Evolutionary conservation across 2,329 filamentous ascomycete species (phyloP).

Genomic region (Nothophoma quercina): DNA sequence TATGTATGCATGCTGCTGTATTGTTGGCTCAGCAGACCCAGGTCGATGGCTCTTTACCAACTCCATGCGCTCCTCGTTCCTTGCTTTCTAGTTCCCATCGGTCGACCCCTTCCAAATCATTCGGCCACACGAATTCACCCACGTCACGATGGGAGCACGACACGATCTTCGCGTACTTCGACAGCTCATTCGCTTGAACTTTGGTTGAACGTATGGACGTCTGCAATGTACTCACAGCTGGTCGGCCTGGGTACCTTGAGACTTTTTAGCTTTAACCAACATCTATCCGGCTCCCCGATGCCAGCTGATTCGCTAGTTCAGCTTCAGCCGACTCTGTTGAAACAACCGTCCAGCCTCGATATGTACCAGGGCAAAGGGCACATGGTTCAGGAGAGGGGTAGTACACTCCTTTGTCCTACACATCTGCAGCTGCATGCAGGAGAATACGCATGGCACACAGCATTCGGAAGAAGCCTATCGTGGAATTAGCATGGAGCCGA

Average conservation of each 20-base stretch:
- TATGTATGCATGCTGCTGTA: too few relatives aligned
- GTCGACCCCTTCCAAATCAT: background rate
- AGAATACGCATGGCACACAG: background rate
- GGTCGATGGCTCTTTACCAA: too few relatives aligned
- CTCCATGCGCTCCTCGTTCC: too few relatives aligned
- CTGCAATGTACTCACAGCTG: too few relatives aligned
- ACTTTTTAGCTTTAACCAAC: background rate
- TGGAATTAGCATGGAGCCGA: background rate
- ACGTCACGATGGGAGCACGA: background rate
- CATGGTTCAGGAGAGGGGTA: too few relatives aligned
- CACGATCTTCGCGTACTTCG: background rate
- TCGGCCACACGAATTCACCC: background rate
- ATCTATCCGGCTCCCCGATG: background rate
- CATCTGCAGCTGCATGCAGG: too few relatives aligned
- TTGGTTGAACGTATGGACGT: background rate
- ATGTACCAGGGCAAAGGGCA: conserved; percentile 1
- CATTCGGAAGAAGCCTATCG: background rate
- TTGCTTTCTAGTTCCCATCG: too few relatives aligned
- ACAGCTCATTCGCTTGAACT: background rate
- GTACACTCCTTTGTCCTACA: too few relatives aligned
- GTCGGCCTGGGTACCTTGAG: background rate
- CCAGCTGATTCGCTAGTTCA: too few relatives aligned
- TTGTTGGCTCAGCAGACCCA: too few relatives aligned
- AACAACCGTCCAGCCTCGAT: too few relatives aligned
- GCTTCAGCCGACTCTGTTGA: too few relatives aligned